These are phyloP conservation scores for Epichloe sylvatica DNA, from an alignment of 2,329 filamentous ascomycete genomes.

Conservation along the genomic window DNA sequence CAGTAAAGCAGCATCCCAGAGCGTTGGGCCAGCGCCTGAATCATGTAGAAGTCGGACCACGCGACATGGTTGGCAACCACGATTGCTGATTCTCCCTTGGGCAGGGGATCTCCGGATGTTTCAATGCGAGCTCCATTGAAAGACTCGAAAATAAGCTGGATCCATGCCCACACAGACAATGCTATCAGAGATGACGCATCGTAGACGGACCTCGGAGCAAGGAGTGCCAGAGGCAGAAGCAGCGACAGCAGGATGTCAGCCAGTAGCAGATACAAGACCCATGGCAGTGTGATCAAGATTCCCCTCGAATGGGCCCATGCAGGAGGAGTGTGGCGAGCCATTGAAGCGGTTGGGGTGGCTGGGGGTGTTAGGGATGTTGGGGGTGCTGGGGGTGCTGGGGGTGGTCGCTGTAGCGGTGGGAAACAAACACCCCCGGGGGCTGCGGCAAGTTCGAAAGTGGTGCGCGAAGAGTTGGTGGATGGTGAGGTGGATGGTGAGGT, in stretches of 20 bases:
- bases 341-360: background rate
- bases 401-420: background rate
- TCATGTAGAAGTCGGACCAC: slow-evolving; percentile 52
- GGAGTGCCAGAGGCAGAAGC: slow-evolving; percentile 31
- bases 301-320: slow-evolving; percentile 28
- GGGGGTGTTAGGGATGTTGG: background rate
- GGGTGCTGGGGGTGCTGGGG: background rate
- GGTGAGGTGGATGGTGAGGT: no score
- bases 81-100: slow-evolving; percentile 42
- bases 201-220: slow-evolving; percentile 38
- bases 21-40: slow-evolving; percentile 40
- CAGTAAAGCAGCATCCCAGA: slow-evolving; percentile 46
- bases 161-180: slow-evolving; percentile 39
- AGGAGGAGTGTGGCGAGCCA: slow-evolving; percentile 7
- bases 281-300: slow-evolving; percentile 31
- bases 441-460: no score
- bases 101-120: slow-evolving; percentile 37
- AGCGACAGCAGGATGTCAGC: slow-evolving; percentile 37
- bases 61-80: slow-evolving; percentile 46
- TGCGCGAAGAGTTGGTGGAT: no score
- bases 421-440: no score
- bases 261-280: slow-evolving; percentile 36
- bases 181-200: slow-evolving; percentile 40
- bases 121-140: slow-evolving; percentile 40
- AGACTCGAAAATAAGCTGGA: slow-evolving; percentile 42